Percentiles rank a stretch among this genome's conserved stretches.
Evolutionary conservation across 768 basidiomycete species (phyloP).

Genomic region (Tulasnella sp.): DNA sequence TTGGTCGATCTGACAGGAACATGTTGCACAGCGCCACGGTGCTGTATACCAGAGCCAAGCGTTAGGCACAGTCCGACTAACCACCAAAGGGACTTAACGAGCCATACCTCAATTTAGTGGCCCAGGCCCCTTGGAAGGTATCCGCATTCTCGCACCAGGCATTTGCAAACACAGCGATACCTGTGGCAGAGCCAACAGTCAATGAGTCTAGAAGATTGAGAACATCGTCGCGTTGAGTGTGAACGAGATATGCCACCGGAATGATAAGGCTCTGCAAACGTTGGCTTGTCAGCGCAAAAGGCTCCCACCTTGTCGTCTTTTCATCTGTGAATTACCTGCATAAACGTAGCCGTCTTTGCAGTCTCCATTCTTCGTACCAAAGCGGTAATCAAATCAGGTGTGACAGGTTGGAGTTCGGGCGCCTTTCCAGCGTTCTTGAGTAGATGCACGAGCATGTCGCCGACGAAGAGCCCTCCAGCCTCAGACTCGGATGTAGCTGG

Average conservation of each 20-base stretch:
- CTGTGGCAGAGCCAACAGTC: slow-evolving; percentile 47
- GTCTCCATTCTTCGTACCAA: slow-evolving; percentile 73
- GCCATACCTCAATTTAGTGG: slow-evolving; percentile 57
- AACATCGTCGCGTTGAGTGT: slow-evolving; percentile 75
- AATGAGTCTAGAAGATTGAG: slow-evolving; percentile 68
- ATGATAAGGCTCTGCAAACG: slow-evolving; percentile 68
- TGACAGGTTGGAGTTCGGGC: slow-evolving; percentile 56
- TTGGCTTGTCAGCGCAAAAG: background rate
- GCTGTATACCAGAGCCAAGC: slow-evolving; percentile 30
- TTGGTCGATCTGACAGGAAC: slow-evolving; percentile 56
- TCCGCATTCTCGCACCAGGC: slow-evolving; percentile 94
- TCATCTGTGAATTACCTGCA: slow-evolving; percentile 50
- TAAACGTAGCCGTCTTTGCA: slow-evolving; percentile 85
- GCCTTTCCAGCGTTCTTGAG: slow-evolving; percentile 73
- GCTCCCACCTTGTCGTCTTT: background rate
- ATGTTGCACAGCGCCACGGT: slow-evolving; percentile 73
- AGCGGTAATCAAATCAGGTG: slow-evolving; percentile 79
- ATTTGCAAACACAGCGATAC: slow-evolving; percentile 79
- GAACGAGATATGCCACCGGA: slow-evolving; percentile 89
- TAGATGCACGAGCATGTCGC: slow-evolving; percentile 90
- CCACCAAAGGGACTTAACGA: background rate
- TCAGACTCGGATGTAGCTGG: slow-evolving; percentile 59
- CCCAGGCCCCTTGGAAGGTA: slow-evolving; percentile 94
- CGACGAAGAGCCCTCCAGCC: slow-evolving; percentile 85
- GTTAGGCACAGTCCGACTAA: background rate